Percentiles rank a stretch among this genome's conserved stretches.
phyloP scores from a whole-genome alignment of 208 protist genomes.

The Trypanosomatidae sp. region DNA sequence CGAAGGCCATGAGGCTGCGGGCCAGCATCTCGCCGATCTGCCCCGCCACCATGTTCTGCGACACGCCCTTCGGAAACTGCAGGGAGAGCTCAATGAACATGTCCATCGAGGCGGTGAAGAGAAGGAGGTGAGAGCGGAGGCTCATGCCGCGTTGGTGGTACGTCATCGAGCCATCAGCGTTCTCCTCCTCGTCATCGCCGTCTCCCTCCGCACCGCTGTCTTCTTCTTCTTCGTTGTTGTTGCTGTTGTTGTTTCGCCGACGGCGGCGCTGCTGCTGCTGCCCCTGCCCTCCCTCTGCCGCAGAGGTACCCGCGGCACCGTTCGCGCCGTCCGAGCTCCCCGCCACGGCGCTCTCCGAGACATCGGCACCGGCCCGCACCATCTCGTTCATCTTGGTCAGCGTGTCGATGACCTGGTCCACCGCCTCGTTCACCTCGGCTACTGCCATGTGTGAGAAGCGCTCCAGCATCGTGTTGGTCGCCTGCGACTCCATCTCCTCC shows the following conservation, averaged over 20 bases:
- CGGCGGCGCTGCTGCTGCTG: neutral
- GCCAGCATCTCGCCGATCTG: slow-evolving; percentile 90
- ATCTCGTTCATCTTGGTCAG: slow-evolving; percentile 83
- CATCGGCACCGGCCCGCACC: slow-evolving; percentile 60
- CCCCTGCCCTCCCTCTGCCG: slow-evolving; percentile 15
- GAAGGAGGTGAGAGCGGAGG: slow-evolving; percentile 63
- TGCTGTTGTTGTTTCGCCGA: neutral
- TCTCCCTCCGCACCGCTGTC: slow-evolving; percentile 14
- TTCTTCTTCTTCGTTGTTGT: neutral
- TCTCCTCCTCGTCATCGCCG: slow-evolving; percentile 47
- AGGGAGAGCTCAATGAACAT: slow-evolving; percentile 85
- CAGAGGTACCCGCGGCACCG: no score
- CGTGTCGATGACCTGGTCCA: slow-evolving; percentile 83
- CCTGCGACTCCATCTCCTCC: slow-evolving; percentile 71
- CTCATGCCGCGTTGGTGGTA: slow-evolving; percentile 80
- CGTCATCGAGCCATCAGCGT: slow-evolving; percentile 43
- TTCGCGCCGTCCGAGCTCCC: no score
- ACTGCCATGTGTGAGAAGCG: slow-evolving; percentile 91
- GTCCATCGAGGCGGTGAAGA: slow-evolving; percentile 81
- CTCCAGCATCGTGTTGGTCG: slow-evolving; percentile 65
- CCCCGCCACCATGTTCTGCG: slow-evolving; percentile 87
- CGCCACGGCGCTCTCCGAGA: no score
- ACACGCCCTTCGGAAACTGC: slow-evolving; percentile 78
- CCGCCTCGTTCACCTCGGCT: slow-evolving; percentile 82
- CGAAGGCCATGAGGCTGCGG: slow-evolving; percentile 79